Base-by-base conservation (phyloP, 1,284 basidiomycete species). In the Ustilago bromivora region DNA sequence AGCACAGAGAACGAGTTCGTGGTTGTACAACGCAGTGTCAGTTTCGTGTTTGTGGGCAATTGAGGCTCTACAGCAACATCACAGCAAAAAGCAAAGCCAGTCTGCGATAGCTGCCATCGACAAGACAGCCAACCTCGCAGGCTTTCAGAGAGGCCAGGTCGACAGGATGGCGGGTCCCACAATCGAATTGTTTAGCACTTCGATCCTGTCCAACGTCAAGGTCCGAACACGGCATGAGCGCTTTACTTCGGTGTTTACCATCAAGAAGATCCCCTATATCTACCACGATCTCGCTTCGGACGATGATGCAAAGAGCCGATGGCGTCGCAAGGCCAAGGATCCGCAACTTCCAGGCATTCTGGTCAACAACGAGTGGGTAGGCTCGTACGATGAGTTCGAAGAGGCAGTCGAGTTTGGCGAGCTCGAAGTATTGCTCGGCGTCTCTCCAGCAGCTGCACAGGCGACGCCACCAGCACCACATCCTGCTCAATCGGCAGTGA, bases 131-230 rank as follows among this genome's bases (percentile, higher is more conserved):
- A 51, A 28, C 31, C 15, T 32, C 28, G 49, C 28, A 31, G 28
- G 49, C 31, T 13, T 4, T 4, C 49, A 28, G 43, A 46, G 43
- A 46, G 43, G 43, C 43, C 19, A 10, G 46, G n/a, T 17, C 13
- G 28, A 40, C 65, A 73, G 32, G 34, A 73, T 73, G 71, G 43
- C 62, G n/a, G 41, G 64, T 12, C 62, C 76, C 15, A 73, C 76
- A 3, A 78, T 86, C 35, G 84, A 86, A 71, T 81, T 86, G n/a
- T 86, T 86, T 74, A 83, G 79, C 66, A 86, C 84, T 31, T 85
- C 83, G 36, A 86, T 86, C 60, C 74, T 85, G 31, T 80, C 79
- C 57, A 84, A 86, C 58, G 82, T 83, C 68, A 79, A 79, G 54
- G 76, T 84, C 2, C 74, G 84, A 35, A 64, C 70, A 17, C 74